Percentiles rank a stretch among this genome's conserved stretches.
Evolutionary conservation across 345 rosid genomes (phyloP).

Genomic region (Brassica juncea): DNA sequence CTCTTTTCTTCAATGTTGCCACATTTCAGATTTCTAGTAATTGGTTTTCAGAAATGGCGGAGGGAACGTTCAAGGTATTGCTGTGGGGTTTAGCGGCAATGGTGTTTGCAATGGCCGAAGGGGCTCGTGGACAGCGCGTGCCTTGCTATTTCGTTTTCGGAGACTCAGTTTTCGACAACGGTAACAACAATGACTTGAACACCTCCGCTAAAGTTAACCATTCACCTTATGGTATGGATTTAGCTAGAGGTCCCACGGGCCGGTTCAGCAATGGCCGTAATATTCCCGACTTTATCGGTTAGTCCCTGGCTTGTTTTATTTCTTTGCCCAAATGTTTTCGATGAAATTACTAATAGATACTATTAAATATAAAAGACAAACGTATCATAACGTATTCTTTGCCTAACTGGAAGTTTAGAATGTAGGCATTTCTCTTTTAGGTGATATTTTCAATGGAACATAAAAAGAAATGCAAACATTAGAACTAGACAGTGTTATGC

Average conservation of each 20-base stretch:
- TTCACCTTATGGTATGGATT: constrained; percentile 67
- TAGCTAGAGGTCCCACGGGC: constrained; percentile 57
- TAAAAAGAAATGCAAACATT: background rate
- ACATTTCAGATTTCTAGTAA: background rate
- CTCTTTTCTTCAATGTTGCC: constrained; percentile 8
- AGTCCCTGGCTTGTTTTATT: background rate
- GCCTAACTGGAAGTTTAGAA: background rate
- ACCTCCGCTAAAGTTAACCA: constrained; percentile 55
- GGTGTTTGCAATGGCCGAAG: constrained; percentile 15
- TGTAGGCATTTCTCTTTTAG: background rate
- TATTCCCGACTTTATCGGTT: constrained; percentile 54
- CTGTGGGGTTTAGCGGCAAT: constrained; percentile 12
- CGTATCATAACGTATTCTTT: background rate
- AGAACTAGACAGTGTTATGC: background rate
- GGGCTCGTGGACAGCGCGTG: constrained; percentile 33
- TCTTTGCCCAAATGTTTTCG: background rate
- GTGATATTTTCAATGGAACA: background rate
- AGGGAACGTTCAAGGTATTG: constrained; percentile 21
- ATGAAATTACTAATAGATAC: background rate
- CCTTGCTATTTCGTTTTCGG: constrained; percentile 72
- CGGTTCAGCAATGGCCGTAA: constrained; percentile 63
- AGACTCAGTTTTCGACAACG: constrained; percentile 59
- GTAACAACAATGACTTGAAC: constrained; percentile 55
- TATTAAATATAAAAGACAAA: background rate
- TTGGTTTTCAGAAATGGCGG: constrained; percentile 1